Conservation (phyloP, 2,329 filamentous ascomycete genomes). For the Parasarocladium wereldwijsianum region DNA sequence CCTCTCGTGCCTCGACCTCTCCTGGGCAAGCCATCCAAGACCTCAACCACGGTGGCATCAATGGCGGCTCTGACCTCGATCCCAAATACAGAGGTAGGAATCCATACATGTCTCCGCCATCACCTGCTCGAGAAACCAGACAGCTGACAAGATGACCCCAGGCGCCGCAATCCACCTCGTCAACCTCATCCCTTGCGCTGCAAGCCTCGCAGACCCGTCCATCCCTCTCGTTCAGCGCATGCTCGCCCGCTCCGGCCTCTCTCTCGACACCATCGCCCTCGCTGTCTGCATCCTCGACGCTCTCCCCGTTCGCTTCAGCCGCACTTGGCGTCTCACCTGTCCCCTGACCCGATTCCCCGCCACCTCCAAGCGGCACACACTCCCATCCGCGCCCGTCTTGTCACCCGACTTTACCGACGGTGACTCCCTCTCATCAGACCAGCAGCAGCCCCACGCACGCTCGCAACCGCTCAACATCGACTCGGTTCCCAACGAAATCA, state of each 20-base stretch:
- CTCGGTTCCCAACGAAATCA: slow-evolving; percentile 44
- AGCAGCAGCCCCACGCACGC: slow-evolving; percentile 11
- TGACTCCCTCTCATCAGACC: too few species aligned
- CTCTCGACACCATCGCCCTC: slow-evolving; percentile 47
- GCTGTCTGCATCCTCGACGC: slow-evolving; percentile 54
- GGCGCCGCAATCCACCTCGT: slow-evolving; percentile 52
- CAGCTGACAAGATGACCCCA: slow-evolving; percentile 13
- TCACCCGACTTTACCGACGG: too few species aligned
- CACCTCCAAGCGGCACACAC: slow-evolving; percentile 30
- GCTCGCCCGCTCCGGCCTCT: slow-evolving; percentile 39
- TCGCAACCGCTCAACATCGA: slow-evolving; percentile 42
- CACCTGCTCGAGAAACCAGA: background rate
- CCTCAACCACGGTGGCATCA: slow-evolving; percentile 1
- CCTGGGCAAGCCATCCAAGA: too few species aligned
- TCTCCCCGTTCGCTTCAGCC: slow-evolving; percentile 45
- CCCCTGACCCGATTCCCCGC: slow-evolving; percentile 22
- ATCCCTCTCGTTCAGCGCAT: slow-evolving; percentile 45
- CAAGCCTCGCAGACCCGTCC: slow-evolving; percentile 44
- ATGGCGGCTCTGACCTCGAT: slow-evolving; percentile 29
- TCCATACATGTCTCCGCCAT: slow-evolving; percentile 2
- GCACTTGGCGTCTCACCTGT: slow-evolving; percentile 45
- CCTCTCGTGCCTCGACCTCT: background rate
- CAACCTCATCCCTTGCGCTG: slow-evolving; percentile 49
- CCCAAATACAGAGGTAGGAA: slow-evolving; percentile 21
- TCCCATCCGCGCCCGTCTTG: slow-evolving; percentile 23